Evolutionary conservation across 257 asterid genomes (phyloP).

Genomic region (Scutellaria minor): DNA sequence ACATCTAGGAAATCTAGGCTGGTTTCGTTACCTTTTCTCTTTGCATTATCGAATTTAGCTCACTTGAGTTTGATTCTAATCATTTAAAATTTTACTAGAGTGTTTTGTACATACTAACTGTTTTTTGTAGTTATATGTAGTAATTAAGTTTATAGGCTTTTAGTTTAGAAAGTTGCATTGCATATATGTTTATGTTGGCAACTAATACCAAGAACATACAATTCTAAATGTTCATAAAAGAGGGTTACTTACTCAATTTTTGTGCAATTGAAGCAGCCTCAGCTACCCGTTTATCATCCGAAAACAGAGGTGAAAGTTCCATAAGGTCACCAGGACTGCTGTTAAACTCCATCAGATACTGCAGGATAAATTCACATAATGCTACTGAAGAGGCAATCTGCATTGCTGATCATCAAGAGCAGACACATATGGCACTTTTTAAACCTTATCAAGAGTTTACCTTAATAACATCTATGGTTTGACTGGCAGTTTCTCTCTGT

Average conservation of each 20-base stretch:
- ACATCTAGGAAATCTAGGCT: too few relatives aligned
- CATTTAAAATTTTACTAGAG: too few relatives aligned
- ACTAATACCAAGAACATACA: constrained; percentile 12
- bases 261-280: constrained; percentile 99
- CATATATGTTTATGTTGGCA: neutral
- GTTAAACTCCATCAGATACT: constrained; percentile 98
- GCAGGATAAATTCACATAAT: constrained; percentile 41
- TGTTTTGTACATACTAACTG: too few relatives aligned
- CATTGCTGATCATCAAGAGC: constrained; percentile 22
- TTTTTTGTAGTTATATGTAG: neutral
- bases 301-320: constrained; percentile 96
- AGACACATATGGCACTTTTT: constrained; percentile 8
- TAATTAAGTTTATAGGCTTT: neutral
- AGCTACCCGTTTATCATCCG: constrained; percentile 95
- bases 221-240: constrained; percentile 18
- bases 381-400: constrained; percentile 20
- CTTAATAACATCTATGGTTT: constrained; percentile 96
- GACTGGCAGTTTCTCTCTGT: constrained; percentile 97
- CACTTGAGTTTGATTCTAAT: too few relatives aligned
- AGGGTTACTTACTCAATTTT: constrained; percentile 77
- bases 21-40: too few relatives aligned
- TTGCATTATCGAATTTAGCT: too few relatives aligned
- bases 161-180: neutral
- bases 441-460: constrained; percentile 40
- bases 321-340: constrained; percentile 95